These are phyloP conservation scores for Trichoderma koningiopsis DNA, from an alignment of 2,329 filamentous ascomycete genomes.

Conservation along the genomic window DNA sequence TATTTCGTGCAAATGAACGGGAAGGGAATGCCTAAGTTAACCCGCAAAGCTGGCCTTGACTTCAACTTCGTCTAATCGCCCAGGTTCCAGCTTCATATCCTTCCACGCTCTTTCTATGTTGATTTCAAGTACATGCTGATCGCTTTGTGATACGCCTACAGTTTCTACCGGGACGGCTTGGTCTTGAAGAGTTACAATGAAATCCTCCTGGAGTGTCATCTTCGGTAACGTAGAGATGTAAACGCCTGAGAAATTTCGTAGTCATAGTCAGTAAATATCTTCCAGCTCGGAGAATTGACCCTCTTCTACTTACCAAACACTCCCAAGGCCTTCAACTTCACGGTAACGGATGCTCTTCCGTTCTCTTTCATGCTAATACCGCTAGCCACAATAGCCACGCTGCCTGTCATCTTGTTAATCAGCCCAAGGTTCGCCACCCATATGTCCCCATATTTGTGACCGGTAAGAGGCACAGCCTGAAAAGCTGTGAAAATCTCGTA, in stretches of 20 bases:
- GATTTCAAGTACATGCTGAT: slow-evolving; percentile 68
- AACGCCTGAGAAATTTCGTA: slow-evolving; percentile 51
- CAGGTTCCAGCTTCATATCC: slow-evolving; percentile 66
- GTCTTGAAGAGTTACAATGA: slow-evolving; percentile 76
- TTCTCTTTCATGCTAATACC: slow-evolving; percentile 57
- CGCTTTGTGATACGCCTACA: slow-evolving; percentile 58
- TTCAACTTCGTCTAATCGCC: slow-evolving; percentile 80
- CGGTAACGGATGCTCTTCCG: slow-evolving; percentile 65
- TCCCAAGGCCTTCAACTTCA: slow-evolving; percentile 78
- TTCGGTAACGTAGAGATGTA: slow-evolving; percentile 72
- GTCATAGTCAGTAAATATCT: not conserved
- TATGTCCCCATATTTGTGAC: slow-evolving; percentile 41
- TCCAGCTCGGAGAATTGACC: not conserved
- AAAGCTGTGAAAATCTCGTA: slow-evolving; percentile 84
- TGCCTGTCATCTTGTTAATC: slow-evolving; percentile 85
- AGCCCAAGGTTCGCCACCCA: slow-evolving; percentile 74
- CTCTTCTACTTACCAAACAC: slow-evolving; percentile 56
- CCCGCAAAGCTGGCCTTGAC: slow-evolving; percentile 62
- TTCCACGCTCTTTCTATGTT: slow-evolving; percentile 79
- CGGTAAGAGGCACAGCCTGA: slow-evolving; percentile 61
- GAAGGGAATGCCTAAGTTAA: slow-evolving; percentile 27
- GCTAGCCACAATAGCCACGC: slow-evolving; percentile 71
- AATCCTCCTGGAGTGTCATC: slow-evolving; percentile 62
- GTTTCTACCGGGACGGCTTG: slow-evolving; percentile 67
- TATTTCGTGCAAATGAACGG: not conserved